Conservation (phyloP, 192 early-diverging fungal species). For the Coemansia sp. region DNA sequence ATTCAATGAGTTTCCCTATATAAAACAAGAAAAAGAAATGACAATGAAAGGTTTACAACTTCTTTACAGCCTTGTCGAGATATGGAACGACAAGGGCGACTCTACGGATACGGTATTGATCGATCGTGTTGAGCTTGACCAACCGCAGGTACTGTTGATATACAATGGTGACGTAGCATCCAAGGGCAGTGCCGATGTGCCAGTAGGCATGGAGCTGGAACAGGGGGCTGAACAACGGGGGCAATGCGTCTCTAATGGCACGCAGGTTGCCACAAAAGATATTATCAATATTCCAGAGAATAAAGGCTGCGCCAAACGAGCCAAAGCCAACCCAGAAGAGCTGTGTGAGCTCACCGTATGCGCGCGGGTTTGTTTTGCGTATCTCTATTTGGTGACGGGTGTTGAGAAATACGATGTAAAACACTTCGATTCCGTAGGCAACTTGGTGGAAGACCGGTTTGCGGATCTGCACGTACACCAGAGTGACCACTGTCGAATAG, state of each 20-base stretch:
- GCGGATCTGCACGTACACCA: conserved; percentile 63
- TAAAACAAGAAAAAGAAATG: background rate
- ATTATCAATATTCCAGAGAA: conserved; percentile 82
- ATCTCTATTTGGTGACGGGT: conserved; percentile 45
- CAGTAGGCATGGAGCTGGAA: conserved; percentile 68
- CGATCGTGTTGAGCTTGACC: conserved; percentile 47
- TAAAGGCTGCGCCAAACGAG: conserved; percentile 59
- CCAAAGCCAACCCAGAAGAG: conserved; percentile 38
- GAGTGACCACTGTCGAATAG: conserved; percentile 58
- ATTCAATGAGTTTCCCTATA: background rate
- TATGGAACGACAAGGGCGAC: conserved; percentile 47
- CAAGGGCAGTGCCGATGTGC: conserved; percentile 64
- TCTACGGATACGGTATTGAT: conserved; percentile 41
- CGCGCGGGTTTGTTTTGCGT: conserved; percentile 38
- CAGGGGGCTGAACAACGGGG: conserved; percentile 54
- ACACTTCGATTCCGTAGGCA: conserved; percentile 58
- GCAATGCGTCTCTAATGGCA: conserved; percentile 48
- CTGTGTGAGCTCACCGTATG: conserved; percentile 38
- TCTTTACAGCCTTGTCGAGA: conserved; percentile 25
- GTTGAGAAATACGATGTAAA: conserved; percentile 53
- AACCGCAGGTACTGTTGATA: conserved; percentile 60
- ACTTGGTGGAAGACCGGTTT: conserved; percentile 75
- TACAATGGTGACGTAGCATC: conserved; percentile 58
- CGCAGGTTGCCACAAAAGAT: conserved; percentile 63
- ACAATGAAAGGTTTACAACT: background rate